Conservation (phyloP, 441 rosid species). For the Gossypium aridum region DNA sequence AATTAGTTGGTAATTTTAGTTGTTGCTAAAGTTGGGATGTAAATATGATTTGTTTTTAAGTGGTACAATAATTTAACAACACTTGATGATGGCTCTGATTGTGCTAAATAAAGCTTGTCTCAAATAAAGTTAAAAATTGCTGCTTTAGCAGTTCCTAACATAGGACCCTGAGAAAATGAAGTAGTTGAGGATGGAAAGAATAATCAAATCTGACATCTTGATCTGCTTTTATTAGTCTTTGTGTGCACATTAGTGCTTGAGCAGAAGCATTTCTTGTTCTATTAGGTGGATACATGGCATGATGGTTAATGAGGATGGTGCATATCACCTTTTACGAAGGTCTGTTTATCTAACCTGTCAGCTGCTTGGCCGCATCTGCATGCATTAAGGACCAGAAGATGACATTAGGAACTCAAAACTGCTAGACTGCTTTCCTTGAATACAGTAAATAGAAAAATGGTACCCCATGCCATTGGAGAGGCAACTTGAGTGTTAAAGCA, state of each 20-base stretch:
- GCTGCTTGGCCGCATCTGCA: not conserved
- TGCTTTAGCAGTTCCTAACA: no score
- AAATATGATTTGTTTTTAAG: not conserved
- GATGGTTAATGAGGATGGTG: not conserved
- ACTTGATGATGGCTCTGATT: not conserved
- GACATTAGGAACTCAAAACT: not conserved
- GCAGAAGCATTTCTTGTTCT: not conserved
- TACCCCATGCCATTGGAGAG: not conserved
- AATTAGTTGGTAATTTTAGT: not conserved
- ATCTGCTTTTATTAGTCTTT: not conserved
- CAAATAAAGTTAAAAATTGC: not conserved
- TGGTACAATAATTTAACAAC: not conserved
- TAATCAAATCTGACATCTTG: not conserved
- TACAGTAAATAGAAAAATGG: not conserved
- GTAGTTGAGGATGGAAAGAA: not conserved
- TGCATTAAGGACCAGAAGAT: not conserved
- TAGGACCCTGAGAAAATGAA: no score
- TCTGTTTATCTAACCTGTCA: not conserved
- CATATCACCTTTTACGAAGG: not conserved
- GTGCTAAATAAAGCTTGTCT: not conserved
- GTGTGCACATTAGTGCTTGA: not conserved
- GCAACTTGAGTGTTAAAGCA: not conserved
- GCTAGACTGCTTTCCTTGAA: not conserved
- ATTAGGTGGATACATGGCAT: not conserved
- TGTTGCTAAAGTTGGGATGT: not conserved